Conservation (phyloP, 2,329 filamentous ascomycete species). For the Pleoardoris graminearum region DNA sequence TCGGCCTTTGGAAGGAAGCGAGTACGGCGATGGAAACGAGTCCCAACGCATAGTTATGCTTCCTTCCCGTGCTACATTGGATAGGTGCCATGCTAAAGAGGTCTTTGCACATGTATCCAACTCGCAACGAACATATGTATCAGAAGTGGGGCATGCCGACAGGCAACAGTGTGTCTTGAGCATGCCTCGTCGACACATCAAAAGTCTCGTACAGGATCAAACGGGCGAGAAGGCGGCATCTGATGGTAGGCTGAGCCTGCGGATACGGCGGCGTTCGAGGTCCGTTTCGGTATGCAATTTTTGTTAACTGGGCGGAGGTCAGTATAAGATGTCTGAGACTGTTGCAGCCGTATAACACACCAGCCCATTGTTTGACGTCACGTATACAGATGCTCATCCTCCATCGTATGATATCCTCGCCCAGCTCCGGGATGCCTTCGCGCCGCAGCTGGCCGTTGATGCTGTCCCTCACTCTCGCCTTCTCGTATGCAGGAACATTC, state of each 20-base stretch:
- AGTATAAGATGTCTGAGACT: background rate
- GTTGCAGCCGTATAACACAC: background rate
- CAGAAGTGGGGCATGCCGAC: background rate
- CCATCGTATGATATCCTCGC: slow-evolving; percentile 7
- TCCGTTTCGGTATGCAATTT: slow-evolving; percentile 2
- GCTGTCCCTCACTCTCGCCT: background rate
- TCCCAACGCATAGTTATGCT: background rate
- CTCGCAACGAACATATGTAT: slow-evolving; percentile 4
- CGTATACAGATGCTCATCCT: slow-evolving; percentile 6
- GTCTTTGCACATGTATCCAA: background rate
- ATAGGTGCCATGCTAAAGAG: background rate
- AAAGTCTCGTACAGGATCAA: slow-evolving; percentile 2
- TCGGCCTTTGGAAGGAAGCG: background rate
- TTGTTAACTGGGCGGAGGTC: background rate
- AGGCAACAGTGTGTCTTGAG: background rate
- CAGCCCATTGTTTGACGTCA: slow-evolving; percentile 7
- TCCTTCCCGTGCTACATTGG: slow-evolving; percentile 1
- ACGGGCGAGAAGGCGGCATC: background rate
- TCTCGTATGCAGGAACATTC: slow-evolving; percentile 6
- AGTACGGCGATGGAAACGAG: background rate
- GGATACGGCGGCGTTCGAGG: background rate
- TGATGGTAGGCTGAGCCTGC: slow-evolving; percentile 4
- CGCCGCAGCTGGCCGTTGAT: slow-evolving; percentile 3
- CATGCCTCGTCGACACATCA: background rate
- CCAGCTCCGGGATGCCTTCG: slow-evolving; percentile 4